Evolutionary conservation across 2,329 filamentous ascomycete genomes (phyloP), one percentile per base, ranked within the genome.

Genomic region (Verticillium tricorpus): DNA sequence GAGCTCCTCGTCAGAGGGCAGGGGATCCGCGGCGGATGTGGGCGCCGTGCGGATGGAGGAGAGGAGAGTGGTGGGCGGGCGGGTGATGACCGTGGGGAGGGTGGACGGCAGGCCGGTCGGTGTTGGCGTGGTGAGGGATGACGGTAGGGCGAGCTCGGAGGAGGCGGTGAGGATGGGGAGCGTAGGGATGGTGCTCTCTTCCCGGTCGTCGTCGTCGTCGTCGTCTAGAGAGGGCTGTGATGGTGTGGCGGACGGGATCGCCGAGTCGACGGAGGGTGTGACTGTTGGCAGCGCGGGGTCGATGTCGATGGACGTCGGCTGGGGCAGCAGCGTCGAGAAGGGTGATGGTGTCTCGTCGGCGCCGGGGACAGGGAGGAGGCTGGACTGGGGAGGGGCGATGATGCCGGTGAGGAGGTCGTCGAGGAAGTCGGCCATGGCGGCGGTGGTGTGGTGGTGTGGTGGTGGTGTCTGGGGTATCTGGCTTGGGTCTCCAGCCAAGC

Each of bases 341-440:
- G 45, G 45, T 14, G 45, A 52, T 28, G 45, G 9, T 52, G 19
- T 52, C 45, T 62, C 17, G 54, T 52, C 57, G 12, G 59, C 60
- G 19, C 62, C 64, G 9, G 58, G 25, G 5, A 58, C 39, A 17
- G 64, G 55, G 14, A 60, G 25, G 2, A 57, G 28, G 32, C 58
- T 56, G 5, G 25, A 45, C 17, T 55, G 28, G 31, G 22, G 61
- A 6, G 58, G 59, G 15, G 15, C 52, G 52, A 32, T 11, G 25
- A 59, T 55, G 14, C 37, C 19, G 28, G 22, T 15, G 19, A 61
- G 37, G 17, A 57, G 39, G 8, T 57, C 58, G 17, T 61, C 40
- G 9, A 57, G 45, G 22, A 63, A 50, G 5, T 61, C 63, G 39
- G 64, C 57, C 64, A 65, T 65, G 40, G 19, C 59, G 56, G 31